These are phyloP conservation scores for Fusarium chaquense DNA, from an alignment of 2,329 filamentous ascomycete species.

Conservation along the genomic window DNA sequence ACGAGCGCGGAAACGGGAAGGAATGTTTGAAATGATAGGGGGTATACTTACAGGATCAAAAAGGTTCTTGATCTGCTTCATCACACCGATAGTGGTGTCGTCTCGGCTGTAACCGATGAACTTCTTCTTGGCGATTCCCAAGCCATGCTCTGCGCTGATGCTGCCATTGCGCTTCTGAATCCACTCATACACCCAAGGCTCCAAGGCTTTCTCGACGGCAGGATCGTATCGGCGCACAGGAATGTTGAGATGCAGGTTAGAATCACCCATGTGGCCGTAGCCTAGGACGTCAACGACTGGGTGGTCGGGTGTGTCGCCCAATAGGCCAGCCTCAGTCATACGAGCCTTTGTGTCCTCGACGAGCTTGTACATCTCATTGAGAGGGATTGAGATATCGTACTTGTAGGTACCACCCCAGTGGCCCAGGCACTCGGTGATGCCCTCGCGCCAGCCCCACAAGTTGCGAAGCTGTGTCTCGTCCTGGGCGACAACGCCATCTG, in stretches of 20 bases:
- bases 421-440: constrained; percentile 87
- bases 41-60: constrained; percentile 86
- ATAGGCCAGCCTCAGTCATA: constrained; percentile 78
- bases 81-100: constrained; percentile 86
- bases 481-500: constrained; percentile 91
- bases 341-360: constrained; percentile 86
- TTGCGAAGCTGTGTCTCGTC: constrained; percentile 89
- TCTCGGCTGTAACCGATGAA: constrained; percentile 94
- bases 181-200: constrained; percentile 99
- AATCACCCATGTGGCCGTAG: constrained; percentile 98
- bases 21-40: background rate
- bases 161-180: constrained; percentile 87
- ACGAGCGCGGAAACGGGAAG: background rate
- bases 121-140: constrained; percentile 95
- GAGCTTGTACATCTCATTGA: constrained; percentile 86
- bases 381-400: constrained; percentile 95
- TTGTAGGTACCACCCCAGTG: constrained; percentile 98
- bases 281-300: constrained; percentile 92
- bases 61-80: constrained; percentile 94
- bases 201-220: constrained; percentile 84
- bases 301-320: constrained; percentile 79
- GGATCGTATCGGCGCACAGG: constrained; percentile 86
- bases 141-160: constrained; percentile 95
- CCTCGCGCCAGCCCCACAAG: constrained; percentile 94
- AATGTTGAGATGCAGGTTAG: constrained; percentile 94